These are phyloP conservation scores for Nakaseomyces glabratus DNA, from an alignment of 1,139 yeast genomes.

Conservation along the genomic window DNA sequence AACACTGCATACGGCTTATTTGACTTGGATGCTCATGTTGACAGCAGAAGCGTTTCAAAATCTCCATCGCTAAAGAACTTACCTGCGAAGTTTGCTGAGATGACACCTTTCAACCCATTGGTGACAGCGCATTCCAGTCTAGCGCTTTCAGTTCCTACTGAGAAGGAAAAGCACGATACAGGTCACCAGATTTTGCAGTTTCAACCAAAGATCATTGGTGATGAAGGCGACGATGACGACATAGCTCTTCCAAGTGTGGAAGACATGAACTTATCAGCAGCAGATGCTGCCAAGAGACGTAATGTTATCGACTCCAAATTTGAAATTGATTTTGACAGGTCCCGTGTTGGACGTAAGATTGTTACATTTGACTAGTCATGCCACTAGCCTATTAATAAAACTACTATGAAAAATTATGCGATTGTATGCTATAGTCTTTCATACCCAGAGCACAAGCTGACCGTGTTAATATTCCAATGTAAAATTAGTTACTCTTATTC, in stretches of 20 bases:
- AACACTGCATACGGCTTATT: slow-evolving; percentile 71
- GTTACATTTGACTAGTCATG: slow-evolving; percentile 19
- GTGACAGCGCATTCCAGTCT: slow-evolving; percentile 15
- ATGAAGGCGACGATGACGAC: slow-evolving; percentile 10
- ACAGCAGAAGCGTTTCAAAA: slow-evolving; percentile 23
- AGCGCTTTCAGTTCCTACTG: slow-evolving; percentile 22
- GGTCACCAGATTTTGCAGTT: slow-evolving; percentile 23
- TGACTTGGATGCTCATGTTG: slow-evolving; percentile 49
- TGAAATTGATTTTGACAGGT: slow-evolving; percentile 34
- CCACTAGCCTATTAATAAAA: not conserved
- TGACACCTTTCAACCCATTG: slow-evolving; percentile 10
- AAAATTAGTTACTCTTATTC: too few species aligned
- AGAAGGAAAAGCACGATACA: slow-evolving; percentile 24
- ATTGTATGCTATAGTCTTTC: too few species aligned
- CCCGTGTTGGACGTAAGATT: slow-evolving; percentile 34
- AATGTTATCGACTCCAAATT: slow-evolving; percentile 28
- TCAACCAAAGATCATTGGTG: slow-evolving; percentile 12
- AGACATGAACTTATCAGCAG: slow-evolving; percentile 6
- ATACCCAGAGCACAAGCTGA: too few species aligned
- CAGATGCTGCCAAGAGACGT: slow-evolving; percentile 12
- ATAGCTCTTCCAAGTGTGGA: slow-evolving; percentile 6
- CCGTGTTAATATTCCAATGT: too few species aligned
- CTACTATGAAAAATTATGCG: too few species aligned
- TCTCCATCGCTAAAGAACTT: slow-evolving; percentile 17
- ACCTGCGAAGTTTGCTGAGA: slow-evolving; percentile 16